These are phyloP conservation scores for Trichosporon sp. DNA, from an alignment of 1,284 basidiomycete genomes.

Conservation along the genomic window DNA sequence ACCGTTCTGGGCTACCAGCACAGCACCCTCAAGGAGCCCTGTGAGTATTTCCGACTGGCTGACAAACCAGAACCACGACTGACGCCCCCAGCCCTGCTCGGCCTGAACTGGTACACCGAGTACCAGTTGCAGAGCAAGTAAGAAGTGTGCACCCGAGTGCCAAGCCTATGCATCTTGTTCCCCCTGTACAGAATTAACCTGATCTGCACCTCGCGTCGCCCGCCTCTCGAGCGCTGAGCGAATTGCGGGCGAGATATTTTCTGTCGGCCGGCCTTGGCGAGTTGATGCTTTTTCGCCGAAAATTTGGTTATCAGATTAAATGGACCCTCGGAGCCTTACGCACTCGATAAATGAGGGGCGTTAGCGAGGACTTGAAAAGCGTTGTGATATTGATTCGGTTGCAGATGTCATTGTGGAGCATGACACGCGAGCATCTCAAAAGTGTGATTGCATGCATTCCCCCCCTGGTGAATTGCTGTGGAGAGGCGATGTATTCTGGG, in stretches of 20 bases:
- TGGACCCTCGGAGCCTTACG: background rate
- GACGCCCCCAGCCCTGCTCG: constrained; percentile 47
- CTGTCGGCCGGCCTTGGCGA: constrained; percentile 14
- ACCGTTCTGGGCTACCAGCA: constrained; percentile 58
- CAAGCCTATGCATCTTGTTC: background rate
- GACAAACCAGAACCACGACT: constrained; percentile 16
- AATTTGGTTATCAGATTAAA: constrained; percentile 19
- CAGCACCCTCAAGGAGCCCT: constrained; percentile 55
- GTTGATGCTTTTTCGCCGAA: constrained; percentile 2
- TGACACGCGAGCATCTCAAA: background rate
- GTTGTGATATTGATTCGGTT: background rate
- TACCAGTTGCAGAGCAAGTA: constrained; percentile 39
- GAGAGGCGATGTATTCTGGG: constrained; percentile 5
- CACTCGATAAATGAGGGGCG: background rate
- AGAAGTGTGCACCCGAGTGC: background rate
- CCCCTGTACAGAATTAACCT: constrained; percentile 5
- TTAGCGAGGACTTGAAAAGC: too few species aligned
- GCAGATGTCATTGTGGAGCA: background rate
- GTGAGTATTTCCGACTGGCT: constrained; percentile 34
- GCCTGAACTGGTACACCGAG: constrained; percentile 57
- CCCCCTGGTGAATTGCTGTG: background rate
- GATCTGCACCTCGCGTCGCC: background rate
- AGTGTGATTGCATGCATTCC: background rate
- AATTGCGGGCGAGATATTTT: background rate
- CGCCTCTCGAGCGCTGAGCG: background rate